These are phyloP conservation scores for Ceratobasidium papillatum DNA, from an alignment of 1,284 basidiomycete genomes.

Conservation along the genomic window DNA sequence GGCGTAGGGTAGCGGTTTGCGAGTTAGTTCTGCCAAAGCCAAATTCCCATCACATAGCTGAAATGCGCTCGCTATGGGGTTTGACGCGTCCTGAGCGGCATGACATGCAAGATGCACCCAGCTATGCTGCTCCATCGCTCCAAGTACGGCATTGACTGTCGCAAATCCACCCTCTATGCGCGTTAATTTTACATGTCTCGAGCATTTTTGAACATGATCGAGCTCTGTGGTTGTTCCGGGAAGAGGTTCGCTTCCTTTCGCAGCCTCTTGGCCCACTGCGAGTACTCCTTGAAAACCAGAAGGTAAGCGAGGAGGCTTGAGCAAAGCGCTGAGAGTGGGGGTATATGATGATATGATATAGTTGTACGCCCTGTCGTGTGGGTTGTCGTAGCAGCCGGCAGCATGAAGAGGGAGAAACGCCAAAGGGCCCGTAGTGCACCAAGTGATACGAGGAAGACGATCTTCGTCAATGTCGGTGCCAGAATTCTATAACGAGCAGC, in stretches of 20 bases:
- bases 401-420: slow-evolving; percentile 52
- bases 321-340: slow-evolving; percentile 45
- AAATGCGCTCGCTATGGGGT: not conserved
- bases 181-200: not conserved
- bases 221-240: not conserved
- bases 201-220: not conserved
- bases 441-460: slow-evolving; percentile 47
- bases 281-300: not conserved
- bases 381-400: slow-evolving; percentile 46
- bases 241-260: not conserved
- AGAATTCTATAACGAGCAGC: not conserved
- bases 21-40: not conserved
- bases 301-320: not conserved
- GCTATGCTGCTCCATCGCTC: not conserved
- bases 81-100: not conserved
- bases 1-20: not conserved
- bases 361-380: slow-evolving; percentile 41
- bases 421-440: slow-evolving; percentile 52
- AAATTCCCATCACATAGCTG: slow-evolving; percentile 4
- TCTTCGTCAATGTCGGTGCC: not conserved
- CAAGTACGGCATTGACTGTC: not conserved
- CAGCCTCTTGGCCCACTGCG: not conserved
- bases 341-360: slow-evolving; percentile 49
- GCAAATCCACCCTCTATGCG: not conserved
- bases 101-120: slow-evolving; percentile 37